Evolutionary conservation across 345 rosid genomes (phyloP).

Genomic region (Citrus trifoliata): DNA sequence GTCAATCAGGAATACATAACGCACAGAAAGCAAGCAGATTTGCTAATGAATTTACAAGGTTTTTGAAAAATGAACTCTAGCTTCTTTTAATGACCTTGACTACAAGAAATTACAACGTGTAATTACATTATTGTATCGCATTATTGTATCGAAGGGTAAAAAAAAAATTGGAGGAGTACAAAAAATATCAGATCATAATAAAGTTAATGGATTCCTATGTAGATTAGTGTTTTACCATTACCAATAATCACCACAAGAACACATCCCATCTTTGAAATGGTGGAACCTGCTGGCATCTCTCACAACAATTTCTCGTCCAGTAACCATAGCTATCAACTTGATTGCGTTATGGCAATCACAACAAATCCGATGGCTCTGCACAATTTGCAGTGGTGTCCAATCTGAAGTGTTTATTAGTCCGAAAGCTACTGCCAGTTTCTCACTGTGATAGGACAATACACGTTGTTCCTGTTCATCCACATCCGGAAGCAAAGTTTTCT

Average conservation of each 20-base stretch:
- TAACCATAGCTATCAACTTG: slow-evolving; percentile 54
- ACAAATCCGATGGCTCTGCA: slow-evolving; percentile 84
- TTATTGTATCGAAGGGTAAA: neutral
- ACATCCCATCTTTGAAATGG: slow-evolving; percentile 67
- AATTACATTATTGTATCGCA: neutral
- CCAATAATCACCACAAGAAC: slow-evolving; percentile 96
- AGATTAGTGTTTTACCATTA: slow-evolving; percentile 27
- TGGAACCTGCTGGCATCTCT: slow-evolving; percentile 84
- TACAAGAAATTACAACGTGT: neutral
- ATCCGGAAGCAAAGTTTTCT: slow-evolving; percentile 61
- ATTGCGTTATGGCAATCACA: slow-evolving; percentile 72
- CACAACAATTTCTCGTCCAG: slow-evolving; percentile 58
- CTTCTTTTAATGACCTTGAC: neutral
- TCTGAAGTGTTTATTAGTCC: slow-evolving; percentile 54
- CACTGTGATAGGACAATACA: slow-evolving; percentile 53
- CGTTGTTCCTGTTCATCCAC: slow-evolving; percentile 61
- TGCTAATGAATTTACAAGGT: neutral
- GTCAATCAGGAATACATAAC: neutral
- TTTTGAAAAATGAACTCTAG: neutral
- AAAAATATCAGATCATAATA: neutral
- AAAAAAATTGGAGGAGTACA: neutral
- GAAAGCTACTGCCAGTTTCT: slow-evolving; percentile 84
- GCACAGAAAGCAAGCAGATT: neutral
- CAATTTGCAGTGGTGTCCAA: slow-evolving; percentile 62
- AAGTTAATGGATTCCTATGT: neutral